phyloP scores from a whole-genome alignment of 2,329 filamentous ascomycete genomes.

The Talaromyces marneffei region DNA sequence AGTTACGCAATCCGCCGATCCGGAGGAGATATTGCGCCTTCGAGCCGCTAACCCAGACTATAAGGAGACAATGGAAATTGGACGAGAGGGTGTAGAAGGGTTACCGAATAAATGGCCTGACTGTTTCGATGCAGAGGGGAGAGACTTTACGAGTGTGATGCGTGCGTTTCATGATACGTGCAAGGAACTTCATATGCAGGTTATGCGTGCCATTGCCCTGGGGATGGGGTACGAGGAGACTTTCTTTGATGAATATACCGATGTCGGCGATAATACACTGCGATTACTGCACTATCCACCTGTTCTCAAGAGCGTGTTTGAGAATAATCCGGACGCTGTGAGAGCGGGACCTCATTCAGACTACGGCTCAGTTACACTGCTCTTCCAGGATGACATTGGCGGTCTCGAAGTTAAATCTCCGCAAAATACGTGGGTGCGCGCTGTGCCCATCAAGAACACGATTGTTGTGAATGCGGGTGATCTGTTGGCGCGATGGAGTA shows the following conservation, averaged over 20 bases:
- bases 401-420: slow-evolving; percentile 62
- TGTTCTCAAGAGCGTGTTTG: slow-evolving; percentile 61
- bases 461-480: slow-evolving; percentile 89
- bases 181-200: slow-evolving; percentile 65
- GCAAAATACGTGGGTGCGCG: slow-evolving; percentile 72
- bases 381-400: slow-evolving; percentile 53
- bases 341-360: slow-evolving; percentile 73
- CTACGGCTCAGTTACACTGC: slow-evolving; percentile 50
- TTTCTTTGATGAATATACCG: slow-evolving; percentile 73
- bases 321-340: slow-evolving; percentile 61
- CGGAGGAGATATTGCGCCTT: slow-evolving; percentile 52
- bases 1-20: slow-evolving; percentile 54
- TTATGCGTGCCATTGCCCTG: slow-evolving; percentile 81
- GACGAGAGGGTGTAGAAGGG: slow-evolving; percentile 53
- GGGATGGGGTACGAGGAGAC: slow-evolving; percentile 64
- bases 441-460: slow-evolving; percentile 71
- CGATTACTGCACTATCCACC: slow-evolving; percentile 72
- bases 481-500: slow-evolving; percentile 79
- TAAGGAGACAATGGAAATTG: slow-evolving; percentile 59
- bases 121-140: slow-evolving; percentile 47
- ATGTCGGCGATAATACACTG: slow-evolving; percentile 40
- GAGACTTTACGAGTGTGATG: slow-evolving; percentile 67
- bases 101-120: slow-evolving; percentile 75
- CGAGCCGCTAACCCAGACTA: slow-evolving; percentile 48
- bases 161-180: slow-evolving; percentile 67